Base-by-base conservation (phyloP, 345 rosid species). In the Populus simonii region DNA sequence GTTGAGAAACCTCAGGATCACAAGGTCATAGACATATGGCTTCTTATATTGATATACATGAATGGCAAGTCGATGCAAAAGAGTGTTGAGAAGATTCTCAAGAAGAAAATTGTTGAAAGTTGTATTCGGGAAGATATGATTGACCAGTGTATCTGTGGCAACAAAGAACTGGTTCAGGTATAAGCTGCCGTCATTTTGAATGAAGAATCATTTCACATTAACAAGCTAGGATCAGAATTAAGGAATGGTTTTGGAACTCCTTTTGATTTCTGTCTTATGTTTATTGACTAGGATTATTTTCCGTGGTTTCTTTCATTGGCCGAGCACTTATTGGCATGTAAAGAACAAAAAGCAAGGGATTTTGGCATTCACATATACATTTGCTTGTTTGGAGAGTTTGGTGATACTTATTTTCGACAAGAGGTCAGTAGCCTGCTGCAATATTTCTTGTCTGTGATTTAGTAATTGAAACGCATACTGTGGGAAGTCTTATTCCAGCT, bases 1-100 rank as follows among this genome's bases (percentile, higher is more conserved):
- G 85, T 93, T 53, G 83, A 88, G 73, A 89, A 84, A 75, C 94
- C 98, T 35, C 84, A 85, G 74, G 94, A 92, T 86, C 92, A 88
- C 79, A 92, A 89, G 82, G 89, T 86, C 70, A 89, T 92, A 38
- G 98, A 93, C 85, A 78, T 93, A 67, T 93, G 97, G 98, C 85
- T 93, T 63, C 89, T 93, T 79, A 72, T 90, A 75, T 88, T 92
- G 66, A 85, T 92, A 82, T 84, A 89, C 83, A 84, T 83, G 84
- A 92, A 92, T 74, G 92, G 90, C 0, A 90, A 90, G 38, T 82
- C 91, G 73, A 82, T 84, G 82, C 86, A 85, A 67, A 93, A 83
- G 78, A 82, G 74, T 62, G 79, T 92, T 51, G 87, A 88, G 71
- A 93, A 89, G 85, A 81, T 89, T 70, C 82, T 93, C 74, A 89